Conservation (phyloP, 768 basidiomycete species). For the Lactarius evosmus region DNA sequence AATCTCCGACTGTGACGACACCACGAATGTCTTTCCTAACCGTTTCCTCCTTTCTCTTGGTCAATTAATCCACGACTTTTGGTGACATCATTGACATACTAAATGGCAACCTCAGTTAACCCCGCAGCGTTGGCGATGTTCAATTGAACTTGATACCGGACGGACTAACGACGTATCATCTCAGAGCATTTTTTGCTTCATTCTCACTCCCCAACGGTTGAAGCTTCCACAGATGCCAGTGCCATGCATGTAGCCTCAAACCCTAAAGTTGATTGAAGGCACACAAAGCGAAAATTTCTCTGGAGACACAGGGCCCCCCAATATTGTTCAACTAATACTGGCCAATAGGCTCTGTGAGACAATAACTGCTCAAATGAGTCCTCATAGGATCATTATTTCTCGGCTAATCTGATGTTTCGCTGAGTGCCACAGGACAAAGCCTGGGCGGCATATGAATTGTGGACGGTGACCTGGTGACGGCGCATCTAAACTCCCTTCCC, state of each 20-base stretch:
- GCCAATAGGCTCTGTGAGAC: not conserved
- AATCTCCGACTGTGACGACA: not conserved
- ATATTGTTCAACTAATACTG: not conserved
- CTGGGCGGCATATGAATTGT: not conserved
- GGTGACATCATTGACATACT: not conserved
- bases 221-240: not conserved
- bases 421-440: not conserved
- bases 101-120: not conserved
- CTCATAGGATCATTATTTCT: not conserved
- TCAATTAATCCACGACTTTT: not conserved
- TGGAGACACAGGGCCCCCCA: not conserved
- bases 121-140: not conserved
- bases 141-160: not conserved
- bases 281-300: not conserved
- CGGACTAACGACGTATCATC: not conserved
- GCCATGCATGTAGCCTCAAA: not conserved
- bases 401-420: not conserved
- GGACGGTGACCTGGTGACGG: not conserved
- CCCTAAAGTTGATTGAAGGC: not conserved
- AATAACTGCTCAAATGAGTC: not conserved
- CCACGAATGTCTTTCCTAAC: not conserved
- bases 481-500: not conserved
- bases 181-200: not conserved
- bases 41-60: not conserved
- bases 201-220: not conserved